These are phyloP conservation scores for Arabis hirsuta DNA, from an alignment of 345 rosid species.

Conservation along the genomic window DNA sequence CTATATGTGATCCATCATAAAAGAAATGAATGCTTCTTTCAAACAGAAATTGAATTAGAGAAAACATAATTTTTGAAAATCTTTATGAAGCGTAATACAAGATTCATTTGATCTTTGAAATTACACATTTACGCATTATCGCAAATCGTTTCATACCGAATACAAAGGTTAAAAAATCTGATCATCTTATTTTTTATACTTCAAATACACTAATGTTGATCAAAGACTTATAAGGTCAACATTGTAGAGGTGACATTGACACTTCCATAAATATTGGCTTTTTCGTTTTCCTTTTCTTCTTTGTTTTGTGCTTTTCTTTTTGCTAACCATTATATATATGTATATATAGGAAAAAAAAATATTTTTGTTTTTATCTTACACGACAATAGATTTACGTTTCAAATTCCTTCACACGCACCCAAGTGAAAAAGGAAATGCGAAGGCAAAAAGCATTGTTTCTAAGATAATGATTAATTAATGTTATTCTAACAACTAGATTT, in stretches of 20 bases:
- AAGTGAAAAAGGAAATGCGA: not conserved
- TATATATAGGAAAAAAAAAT: not conserved
- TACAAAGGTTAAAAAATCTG: constrained; percentile 1
- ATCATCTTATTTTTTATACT: not conserved
- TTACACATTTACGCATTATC: not conserved
- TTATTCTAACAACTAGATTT: not conserved
- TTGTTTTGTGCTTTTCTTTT: not conserved
- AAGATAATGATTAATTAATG: not conserved
- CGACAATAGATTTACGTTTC: not conserved
- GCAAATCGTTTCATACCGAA: not conserved
- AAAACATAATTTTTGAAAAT: too few relatives aligned
- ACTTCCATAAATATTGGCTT: constrained; percentile 35
- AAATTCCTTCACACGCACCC: constrained; percentile 7
- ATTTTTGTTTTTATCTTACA: not conserved
- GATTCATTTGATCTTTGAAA: too few relatives aligned
- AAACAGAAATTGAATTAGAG: too few relatives aligned
- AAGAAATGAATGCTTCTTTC: too few relatives aligned
- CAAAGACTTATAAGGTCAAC: not conserved
- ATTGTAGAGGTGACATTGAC: constrained; percentile 26
- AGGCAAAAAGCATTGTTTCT: not conserved
- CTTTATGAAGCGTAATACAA: too few relatives aligned
- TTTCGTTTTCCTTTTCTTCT: not conserved
- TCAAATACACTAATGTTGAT: not conserved
- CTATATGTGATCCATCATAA: too few relatives aligned
- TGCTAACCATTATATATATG: not conserved